A percentile compares a stretch with the other conserved stretches of the same genome.
Evolutionary conservation across 257 asterid genomes (phyloP).

Genomic region (Rhazya stricta): DNA sequence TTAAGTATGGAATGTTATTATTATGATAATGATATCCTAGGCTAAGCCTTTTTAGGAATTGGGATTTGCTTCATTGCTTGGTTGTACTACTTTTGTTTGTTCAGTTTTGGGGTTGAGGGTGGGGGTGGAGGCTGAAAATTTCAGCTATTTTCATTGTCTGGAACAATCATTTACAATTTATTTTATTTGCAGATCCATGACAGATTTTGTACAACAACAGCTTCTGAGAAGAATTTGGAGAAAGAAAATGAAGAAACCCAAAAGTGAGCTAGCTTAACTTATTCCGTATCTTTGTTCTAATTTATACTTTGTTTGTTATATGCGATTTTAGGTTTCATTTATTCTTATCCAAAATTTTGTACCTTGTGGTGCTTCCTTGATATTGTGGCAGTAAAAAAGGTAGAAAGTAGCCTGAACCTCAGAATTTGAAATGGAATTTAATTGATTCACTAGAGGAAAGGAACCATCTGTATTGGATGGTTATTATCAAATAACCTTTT

Average conservation of each 20-base stretch:
- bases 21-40: neutral
- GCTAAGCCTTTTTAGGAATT: neutral
- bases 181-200: constrained; percentile 25
- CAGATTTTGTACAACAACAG: constrained; percentile 24
- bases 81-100: neutral
- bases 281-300: neutral
- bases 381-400: neutral
- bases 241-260: constrained; percentile 26
- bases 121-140: neutral
- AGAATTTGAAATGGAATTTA: neutral
- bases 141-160: neutral
- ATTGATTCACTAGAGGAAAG: neutral
- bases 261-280: constrained; percentile 24
- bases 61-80: neutral
- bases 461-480: neutral
- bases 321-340: neutral
- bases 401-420: neutral
- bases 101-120: too few relatives aligned
- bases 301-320: neutral
- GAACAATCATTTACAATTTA: neutral
- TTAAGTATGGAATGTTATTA: neutral
- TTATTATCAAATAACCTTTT: neutral
- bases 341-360: neutral
- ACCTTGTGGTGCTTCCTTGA: constrained; percentile 1
- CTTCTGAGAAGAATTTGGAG: constrained; percentile 20